Evolutionary conservation across 139 green algal species (phyloP), one percentile per base, ranked within the genome.

Genomic region (Tetradesmus lagerheimii): DNA sequence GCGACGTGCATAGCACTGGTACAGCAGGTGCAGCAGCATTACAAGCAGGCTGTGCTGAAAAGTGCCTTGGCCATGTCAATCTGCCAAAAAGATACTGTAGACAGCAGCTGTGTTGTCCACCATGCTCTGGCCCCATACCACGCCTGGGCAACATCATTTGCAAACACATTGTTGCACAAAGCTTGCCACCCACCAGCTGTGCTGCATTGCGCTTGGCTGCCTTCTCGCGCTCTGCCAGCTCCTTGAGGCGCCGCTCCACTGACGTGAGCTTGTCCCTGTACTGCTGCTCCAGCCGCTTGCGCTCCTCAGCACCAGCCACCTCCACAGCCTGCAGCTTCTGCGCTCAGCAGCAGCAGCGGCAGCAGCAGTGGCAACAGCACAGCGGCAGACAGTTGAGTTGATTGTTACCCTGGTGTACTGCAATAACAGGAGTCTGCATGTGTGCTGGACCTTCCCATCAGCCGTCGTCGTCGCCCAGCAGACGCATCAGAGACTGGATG

Each of bases 241-340:
- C 93, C 84, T 93, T 95, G 89, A 96, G 96, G 0, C 62, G 31
- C 31, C 83, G 79, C 90, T 95, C 94, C 57, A 97, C 84, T 12
- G 85, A 87, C 43, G 90, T 87, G 20, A 94, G 92, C 91, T 98
- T 95, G 79, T 97, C 95, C 79, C 91, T 90, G 92, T 97, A 97
- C 11, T 66, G 23, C 23, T 84, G 75, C 90, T 95, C 93, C 62
- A 97, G 86, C 18, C 90, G 90, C 64, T 91, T 87, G 31, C 94
- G 93, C 89, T 98, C 95, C 79, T 97, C 95, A 78, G 93, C 93
- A 67, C 89, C 94, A 62, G 91, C 90, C 5, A 85, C 76, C 64
- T 93, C 76, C 57, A 96, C 66, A 35, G 89, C 78, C 18, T 92
- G 57, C 79, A 98, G 93, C 79, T 97, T 95, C 92, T 95, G 93